Conservation (phyloP, 257 asterid genomes). For the Osmanthus fragrans region DNA sequence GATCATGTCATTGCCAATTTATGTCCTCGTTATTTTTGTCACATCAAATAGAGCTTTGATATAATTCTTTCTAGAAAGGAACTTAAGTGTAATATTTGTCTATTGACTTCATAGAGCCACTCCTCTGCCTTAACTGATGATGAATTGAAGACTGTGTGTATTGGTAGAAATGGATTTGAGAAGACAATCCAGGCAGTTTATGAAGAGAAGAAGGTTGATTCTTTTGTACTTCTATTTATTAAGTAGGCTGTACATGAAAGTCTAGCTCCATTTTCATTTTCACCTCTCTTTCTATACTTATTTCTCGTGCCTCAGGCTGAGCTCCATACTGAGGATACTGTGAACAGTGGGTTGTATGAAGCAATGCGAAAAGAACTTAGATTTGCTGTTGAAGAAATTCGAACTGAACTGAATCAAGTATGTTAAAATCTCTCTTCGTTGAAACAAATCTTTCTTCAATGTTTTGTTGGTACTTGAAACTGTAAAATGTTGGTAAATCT, state of each 20-base stretch:
- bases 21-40: background rate
- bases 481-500: conserved; percentile 8
- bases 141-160: conserved; percentile 55
- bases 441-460: background rate
- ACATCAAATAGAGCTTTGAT: conserved; percentile 19
- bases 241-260: background rate
- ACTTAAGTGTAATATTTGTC: conserved; percentile 19
- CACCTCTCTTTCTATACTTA: background rate
- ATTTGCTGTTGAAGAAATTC: conserved; percentile 79
- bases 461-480: conserved; percentile 10
- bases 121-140: conserved; percentile 83
- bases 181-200: background rate
- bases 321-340: conserved; percentile 50
- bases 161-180: conserved; percentile 34
- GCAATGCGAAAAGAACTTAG: conserved; percentile 79
- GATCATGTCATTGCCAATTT: background rate
- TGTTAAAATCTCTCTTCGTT: conserved; percentile 27
- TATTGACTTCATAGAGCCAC: conserved; percentile 60
- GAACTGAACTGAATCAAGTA: conserved; percentile 81
- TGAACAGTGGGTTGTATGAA: conserved; percentile 55
- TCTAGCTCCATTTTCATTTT: background rate
- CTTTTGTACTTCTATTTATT: background rate
- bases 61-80: conserved; percentile 13
- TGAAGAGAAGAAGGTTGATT: background rate
- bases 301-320: conserved; percentile 49